phyloP scores from a whole-genome alignment of 352 stramenopile species.

The Globisporangium solare region DNA sequence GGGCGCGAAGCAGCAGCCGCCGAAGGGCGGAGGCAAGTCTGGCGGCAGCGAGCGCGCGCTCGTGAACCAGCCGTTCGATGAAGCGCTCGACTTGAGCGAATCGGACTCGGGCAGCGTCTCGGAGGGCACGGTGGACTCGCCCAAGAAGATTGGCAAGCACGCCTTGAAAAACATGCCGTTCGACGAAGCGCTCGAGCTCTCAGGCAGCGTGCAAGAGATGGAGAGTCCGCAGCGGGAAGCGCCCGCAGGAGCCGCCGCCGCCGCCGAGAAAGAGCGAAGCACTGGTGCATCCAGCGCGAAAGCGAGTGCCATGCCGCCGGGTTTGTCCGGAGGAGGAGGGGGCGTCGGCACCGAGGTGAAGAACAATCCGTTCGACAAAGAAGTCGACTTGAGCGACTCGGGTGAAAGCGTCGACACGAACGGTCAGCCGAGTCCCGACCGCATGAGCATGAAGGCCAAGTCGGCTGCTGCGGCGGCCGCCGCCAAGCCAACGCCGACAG shows the following conservation, averaged over 20 bases:
- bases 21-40: constrained; percentile 15
- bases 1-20: constrained; percentile 3
- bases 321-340: neutral
- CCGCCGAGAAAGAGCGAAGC: neutral
- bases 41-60: constrained; percentile 48
- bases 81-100: constrained; percentile 84
- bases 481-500: constrained; percentile 9
- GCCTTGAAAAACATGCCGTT: constrained; percentile 75
- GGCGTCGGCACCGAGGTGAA: constrained; percentile 49
- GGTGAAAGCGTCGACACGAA: constrained; percentile 82
- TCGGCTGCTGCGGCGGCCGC: constrained; percentile 8
- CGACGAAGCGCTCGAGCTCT: constrained; percentile 81
- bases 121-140: constrained; percentile 38
- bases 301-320: constrained; percentile 9
- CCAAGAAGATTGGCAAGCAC: constrained; percentile 44
- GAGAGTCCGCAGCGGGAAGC: constrained; percentile 46
- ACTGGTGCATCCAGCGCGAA: neutral
- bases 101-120: constrained; percentile 55
- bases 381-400: constrained; percentile 85
- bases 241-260: constrained; percentile 4
- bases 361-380: constrained; percentile 84
- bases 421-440: constrained; percentile 57
- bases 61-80: constrained; percentile 83
- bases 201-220: constrained; percentile 68
- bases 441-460: constrained; percentile 35